These are phyloP conservation scores for Podospora tetraspora DNA, from an alignment of 495 filamentous ascomycete species.

Conservation along the genomic window DNA sequence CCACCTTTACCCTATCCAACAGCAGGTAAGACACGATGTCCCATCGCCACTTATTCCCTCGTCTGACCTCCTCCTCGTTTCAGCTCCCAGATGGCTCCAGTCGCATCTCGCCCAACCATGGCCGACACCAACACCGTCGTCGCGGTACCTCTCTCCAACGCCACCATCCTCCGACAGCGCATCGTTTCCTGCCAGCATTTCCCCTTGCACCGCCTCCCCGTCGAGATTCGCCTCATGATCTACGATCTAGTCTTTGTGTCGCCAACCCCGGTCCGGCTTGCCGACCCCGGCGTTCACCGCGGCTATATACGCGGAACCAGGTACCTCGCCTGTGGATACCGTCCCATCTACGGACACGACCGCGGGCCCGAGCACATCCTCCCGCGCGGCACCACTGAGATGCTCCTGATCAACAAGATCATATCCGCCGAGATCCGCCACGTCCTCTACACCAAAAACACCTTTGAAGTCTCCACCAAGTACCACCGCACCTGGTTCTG, in stretches of 20 bases:
- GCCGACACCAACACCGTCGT: not conserved
- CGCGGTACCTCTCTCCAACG: not conserved
- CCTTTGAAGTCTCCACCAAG: not conserved
- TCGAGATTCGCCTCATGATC: slow-evolving; percentile 2
- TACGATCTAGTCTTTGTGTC: not conserved
- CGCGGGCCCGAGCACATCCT: not conserved
- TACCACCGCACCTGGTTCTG: not conserved
- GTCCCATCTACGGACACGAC: no score
- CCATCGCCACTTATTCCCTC: not conserved
- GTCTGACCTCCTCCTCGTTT: not conserved
- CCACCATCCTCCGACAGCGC: not conserved
- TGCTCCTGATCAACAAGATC: not conserved
- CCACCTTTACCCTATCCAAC: not conserved
- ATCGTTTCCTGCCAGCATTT: not conserved
- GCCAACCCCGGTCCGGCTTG: not conserved
- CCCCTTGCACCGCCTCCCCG: not conserved
- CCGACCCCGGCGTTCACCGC: no score
- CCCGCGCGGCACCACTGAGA: not conserved
- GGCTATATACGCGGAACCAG: no score
- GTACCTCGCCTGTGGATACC: no score
- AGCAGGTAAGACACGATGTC: not conserved
- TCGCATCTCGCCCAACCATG: not conserved
- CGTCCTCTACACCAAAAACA: not conserved
- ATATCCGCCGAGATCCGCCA: not conserved
- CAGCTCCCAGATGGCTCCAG: not conserved